phyloP scores from a whole-genome alignment of 257 asterid genomes.

The Gardenia jasminoides region DNA sequence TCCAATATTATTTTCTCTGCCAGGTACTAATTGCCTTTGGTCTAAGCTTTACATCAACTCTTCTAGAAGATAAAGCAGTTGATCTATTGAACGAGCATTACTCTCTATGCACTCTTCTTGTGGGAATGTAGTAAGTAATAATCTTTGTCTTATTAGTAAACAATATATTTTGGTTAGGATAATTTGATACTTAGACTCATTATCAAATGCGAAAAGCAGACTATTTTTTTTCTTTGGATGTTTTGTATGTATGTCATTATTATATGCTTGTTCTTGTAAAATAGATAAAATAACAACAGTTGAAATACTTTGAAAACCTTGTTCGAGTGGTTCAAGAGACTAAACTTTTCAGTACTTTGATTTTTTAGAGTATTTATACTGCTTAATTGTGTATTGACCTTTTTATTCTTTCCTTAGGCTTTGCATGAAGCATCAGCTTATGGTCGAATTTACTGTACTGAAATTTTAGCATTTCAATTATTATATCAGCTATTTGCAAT shows the following conservation, averaged over 20 bases:
- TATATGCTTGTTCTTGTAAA: neutral
- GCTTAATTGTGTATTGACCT: neutral
- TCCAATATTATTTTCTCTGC: neutral
- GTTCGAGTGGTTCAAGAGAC: neutral
- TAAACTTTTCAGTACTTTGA: neutral
- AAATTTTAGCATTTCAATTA: too few species aligned
- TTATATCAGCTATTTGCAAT: neutral
- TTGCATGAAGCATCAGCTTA: neutral
- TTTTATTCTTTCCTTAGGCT: neutral
- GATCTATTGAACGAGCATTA: conserved; percentile 93
- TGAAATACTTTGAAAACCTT: neutral
- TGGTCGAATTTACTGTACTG: neutral
- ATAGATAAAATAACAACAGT: neutral
- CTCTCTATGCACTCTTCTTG: conserved; percentile 97
- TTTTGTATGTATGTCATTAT: neutral
- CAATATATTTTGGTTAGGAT: neutral
- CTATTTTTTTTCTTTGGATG: neutral
- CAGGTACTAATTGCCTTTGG: conserved; percentile 96
- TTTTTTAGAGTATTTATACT: neutral
- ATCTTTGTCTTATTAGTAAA: neutral
- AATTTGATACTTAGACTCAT: neutral
- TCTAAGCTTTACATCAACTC: conserved; percentile 84
- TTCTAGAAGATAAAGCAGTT: conserved; percentile 97
- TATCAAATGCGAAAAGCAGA: neutral
- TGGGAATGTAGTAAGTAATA: conserved; percentile 77